Evolutionary conservation across 139 green algal species (phyloP).

Genomic region (Chlamydomonas schloesseri): DNA sequence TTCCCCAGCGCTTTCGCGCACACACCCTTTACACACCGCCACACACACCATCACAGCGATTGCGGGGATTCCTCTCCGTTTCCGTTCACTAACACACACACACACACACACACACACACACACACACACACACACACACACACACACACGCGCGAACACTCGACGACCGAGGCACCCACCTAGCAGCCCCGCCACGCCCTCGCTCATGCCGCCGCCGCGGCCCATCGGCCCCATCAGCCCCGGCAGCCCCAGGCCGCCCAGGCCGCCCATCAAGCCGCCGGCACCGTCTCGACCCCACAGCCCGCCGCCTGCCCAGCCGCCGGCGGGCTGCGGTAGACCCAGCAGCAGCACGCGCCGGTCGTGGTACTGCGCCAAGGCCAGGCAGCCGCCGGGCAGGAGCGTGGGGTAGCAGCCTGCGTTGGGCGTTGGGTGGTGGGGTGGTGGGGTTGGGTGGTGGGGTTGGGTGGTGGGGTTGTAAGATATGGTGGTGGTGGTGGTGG

Average conservation of each 20-base stretch:
- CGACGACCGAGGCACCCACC: background rate
- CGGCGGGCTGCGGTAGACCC: background rate
- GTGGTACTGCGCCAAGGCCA: constrained; percentile 36
- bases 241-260: too few relatives aligned
- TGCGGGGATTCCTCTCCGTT: too few relatives aligned
- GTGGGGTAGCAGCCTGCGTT: constrained; percentile 10
- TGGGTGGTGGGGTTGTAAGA: background rate
- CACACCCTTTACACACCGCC: too few relatives aligned
- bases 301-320: background rate
- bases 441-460: background rate
- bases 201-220: background rate
- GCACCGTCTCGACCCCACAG: background rate
- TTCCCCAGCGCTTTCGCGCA: too few relatives aligned
- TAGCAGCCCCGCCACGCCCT: constrained; percentile 10
- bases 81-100: too few relatives aligned
- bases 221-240: background rate
- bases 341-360: constrained; percentile 33
- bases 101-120: background rate
- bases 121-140: background rate
- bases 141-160: background rate
- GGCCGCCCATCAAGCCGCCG: too few relatives aligned
- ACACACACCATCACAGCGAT: background rate
- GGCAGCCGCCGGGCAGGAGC: constrained; percentile 28
- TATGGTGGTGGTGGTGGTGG: background rate
- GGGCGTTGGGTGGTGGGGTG: background rate